Base-by-base conservation (phyloP, 1,139 yeast genomes). In the Zygosaccharomyces pseudobailii region DNA sequence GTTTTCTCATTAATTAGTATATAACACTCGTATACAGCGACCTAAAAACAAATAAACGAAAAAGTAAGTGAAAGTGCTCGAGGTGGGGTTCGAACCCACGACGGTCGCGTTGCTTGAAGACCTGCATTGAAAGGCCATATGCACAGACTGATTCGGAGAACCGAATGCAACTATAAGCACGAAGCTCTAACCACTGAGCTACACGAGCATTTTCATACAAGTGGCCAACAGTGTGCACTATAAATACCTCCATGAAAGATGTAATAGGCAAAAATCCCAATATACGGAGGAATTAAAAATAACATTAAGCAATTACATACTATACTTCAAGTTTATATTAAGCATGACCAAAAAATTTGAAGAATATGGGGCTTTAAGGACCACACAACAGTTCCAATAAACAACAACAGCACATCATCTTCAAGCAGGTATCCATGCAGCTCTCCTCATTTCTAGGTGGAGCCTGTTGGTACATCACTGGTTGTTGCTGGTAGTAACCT, bases 131-230 rank as follows among this genome's bases (percentile, higher is more conserved):
- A 54, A 54, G 52, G 50, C 45, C 55, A 30, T 53, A 40, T 48
- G 48, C 59, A 60, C 58, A 55, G 61, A 52, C 47, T 46, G 60
- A 54, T 51, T 51, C 59, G 55, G 51, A 48, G 42, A 36, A 28
- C 52, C 54, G 61, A 59, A 58, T 66, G 67, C 70, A 64, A 66
- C 72, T 71, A 71, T 71, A 71, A 71, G 75, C 75, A 71, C 75
- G 74, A 71, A 69, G 74, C 75, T 71, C 75, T 71, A 69, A 70
- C 75, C 75, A 70, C 74, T 71, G 75, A 71, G 75, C 74, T 71
- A 71, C 74, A 70, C 72, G 75, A 71, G 73, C 74, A 59, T 62
- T 58, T 59, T 28, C 41, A 28, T 27, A 28, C 17, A 8, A 21
- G 1, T 4, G 10, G 21, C 32, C 8, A 30, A 24, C 22, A n/a